Conservation (phyloP, 2,329 filamentous ascomycete genomes). For the Trichothecium sympodiale region DNA sequence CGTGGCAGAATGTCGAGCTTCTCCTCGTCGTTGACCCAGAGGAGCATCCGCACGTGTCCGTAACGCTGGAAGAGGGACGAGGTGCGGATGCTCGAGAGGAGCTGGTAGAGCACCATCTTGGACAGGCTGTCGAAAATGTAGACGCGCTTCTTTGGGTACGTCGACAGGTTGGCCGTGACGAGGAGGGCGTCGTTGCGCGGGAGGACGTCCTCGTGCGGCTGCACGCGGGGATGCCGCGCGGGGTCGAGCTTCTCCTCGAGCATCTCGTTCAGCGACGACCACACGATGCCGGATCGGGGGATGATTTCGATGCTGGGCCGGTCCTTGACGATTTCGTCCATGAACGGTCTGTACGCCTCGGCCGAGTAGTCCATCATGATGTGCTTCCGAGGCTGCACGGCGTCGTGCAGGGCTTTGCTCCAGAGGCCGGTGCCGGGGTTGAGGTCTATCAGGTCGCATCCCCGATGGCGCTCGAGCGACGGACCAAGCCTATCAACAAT, state of each 20-base stretch:
- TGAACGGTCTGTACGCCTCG: slow-evolving; percentile 45
- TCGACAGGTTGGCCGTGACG: slow-evolving; percentile 56
- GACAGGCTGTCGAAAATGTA: slow-evolving; percentile 44
- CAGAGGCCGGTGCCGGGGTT: slow-evolving; percentile 72
- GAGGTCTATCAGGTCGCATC: slow-evolving; percentile 79
- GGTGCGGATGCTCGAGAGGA: slow-evolving; percentile 46
- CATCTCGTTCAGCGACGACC: slow-evolving; percentile 44
- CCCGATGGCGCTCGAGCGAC: slow-evolving; percentile 56
- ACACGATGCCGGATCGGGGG: slow-evolving; percentile 46
- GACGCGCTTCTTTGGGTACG: slow-evolving; percentile 38
- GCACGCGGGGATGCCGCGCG: not conserved
- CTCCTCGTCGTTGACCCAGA: slow-evolving; percentile 58
- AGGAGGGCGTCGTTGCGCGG: slow-evolving; percentile 62
- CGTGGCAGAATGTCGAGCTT: slow-evolving; percentile 50
- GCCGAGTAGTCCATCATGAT: slow-evolving; percentile 67
- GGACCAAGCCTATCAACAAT: slow-evolving; percentile 57
- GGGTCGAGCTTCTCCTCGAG: slow-evolving; percentile 36
- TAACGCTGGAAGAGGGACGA: slow-evolving; percentile 59
- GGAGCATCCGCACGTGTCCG: slow-evolving; percentile 67
- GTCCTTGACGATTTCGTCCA: slow-evolving; percentile 39
- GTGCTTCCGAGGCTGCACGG: slow-evolving; percentile 69
- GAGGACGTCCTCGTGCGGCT: slow-evolving; percentile 21
- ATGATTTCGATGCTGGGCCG: slow-evolving; percentile 33
- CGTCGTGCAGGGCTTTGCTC: slow-evolving; percentile 65
- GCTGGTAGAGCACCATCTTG: slow-evolving; percentile 48